Base-by-base conservation (phyloP, 2,329 filamentous ascomycete species). In the Pseudogymnoascus sp. region DNA sequence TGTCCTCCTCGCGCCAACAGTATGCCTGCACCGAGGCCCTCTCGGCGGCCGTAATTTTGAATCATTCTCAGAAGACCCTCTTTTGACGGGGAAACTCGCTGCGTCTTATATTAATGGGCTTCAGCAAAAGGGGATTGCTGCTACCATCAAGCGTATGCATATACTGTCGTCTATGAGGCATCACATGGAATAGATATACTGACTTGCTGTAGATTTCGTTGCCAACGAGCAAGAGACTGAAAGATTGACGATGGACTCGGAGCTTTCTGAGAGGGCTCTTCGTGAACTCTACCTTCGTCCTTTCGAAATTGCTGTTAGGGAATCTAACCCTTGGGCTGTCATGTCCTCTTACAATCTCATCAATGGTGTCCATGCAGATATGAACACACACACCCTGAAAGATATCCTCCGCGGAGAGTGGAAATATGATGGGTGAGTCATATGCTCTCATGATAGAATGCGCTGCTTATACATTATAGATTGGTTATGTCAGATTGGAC, bases 31-130 rank as follows among this genome's bases (percentile, higher is more conserved):
- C 70, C 84, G 91, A 14, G 89, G 89, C 60, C 91, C 91, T 0
- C 80, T 94, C 0, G 90, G 90, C n/a, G 91, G 91, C 16, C 82
- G 91, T 65, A 92, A 92, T 67, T 95, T 94, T 68, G 91, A 95
- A 75, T 92, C 90, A 0, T 94, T 92, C 73, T 91, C 89, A 0
- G 91, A 94, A 73, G 91, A 94, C 68, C 90, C 90, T 0, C 82
- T 87, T 8, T 79, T 95, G 4, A 90, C 89, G 0, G 89, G 89
- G 33, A 88, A 86, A 66, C 77, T 92, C 65, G 87, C 88, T 11
- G 84, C 87, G 0, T 82, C 88, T 65, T 90, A 90, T 66, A 87
- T 90, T 70, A 85, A 83, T 59, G 89, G 88, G 6, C 77, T 90
- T 62, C 90, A 94, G 71, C 85, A 87, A 23, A 86, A 85, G 65